phyloP scores from a whole-genome alignment of 2,329 filamentous ascomycete genomes.

The Rasamsonia emersonii region DNA sequence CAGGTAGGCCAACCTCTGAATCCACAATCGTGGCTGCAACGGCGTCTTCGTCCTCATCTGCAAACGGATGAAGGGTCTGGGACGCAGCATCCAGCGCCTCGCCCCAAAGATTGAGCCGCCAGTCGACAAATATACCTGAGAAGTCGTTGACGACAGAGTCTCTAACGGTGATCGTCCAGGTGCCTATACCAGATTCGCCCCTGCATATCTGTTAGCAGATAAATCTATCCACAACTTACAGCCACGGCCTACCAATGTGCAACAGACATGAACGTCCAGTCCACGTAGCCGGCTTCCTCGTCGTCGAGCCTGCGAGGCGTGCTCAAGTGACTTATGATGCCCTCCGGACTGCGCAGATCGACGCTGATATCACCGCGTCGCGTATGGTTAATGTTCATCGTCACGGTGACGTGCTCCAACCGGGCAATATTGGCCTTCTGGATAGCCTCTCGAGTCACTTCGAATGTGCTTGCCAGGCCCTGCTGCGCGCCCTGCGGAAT shows the following conservation, averaged over 20 bases:
- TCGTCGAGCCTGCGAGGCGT: constrained; percentile 64
- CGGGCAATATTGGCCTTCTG: constrained; percentile 73
- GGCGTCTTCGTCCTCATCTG: constrained; percentile 71
- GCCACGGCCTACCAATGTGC: constrained; percentile 72
- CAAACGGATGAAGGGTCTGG: constrained; percentile 69
- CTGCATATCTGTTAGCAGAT: constrained; percentile 40
- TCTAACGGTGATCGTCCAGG: constrained; percentile 84
- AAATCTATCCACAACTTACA: background rate
- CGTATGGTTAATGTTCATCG: constrained; percentile 88
- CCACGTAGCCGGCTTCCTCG: constrained; percentile 62
- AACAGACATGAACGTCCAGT: constrained; percentile 99
- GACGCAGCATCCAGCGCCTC: constrained; percentile 70
- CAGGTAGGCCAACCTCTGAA: no score
- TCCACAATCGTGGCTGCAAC: no score
- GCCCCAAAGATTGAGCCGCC: constrained; percentile 91
- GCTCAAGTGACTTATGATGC: constrained; percentile 75
- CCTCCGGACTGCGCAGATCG: constrained; percentile 76
- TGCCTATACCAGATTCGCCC: constrained; percentile 81
- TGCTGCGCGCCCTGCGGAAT: constrained; percentile 81
- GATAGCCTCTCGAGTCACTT: constrained; percentile 73
- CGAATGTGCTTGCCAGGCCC: constrained; percentile 70
- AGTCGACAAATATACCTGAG: constrained; percentile 75
- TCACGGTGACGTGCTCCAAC: constrained; percentile 90
- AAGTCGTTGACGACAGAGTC: constrained; percentile 71
- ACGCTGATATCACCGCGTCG: constrained; percentile 87